These are phyloP conservation scores for Dendrobium huoshanense DNA, from an alignment of 106 monocot genomes.

Conservation along the genomic window DNA sequence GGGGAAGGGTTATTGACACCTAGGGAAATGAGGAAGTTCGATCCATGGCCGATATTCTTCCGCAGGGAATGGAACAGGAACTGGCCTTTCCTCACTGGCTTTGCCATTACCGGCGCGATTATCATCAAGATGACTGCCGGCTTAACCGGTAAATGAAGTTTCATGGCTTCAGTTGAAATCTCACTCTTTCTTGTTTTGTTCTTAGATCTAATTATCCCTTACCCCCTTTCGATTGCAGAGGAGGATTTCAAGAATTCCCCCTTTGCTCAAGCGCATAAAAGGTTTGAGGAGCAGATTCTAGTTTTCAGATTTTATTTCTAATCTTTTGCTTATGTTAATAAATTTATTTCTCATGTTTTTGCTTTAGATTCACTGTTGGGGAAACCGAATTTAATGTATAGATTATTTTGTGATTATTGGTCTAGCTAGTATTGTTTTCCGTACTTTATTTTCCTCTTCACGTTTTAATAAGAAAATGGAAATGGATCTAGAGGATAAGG, in stretches of 20 bases:
- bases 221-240: conserved; percentile 31
- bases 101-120: conserved; percentile 77
- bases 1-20: background rate
- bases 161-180: background rate
- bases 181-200: background rate
- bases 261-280: conserved; percentile 67
- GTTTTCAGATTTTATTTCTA: background rate
- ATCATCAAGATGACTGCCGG: conserved; percentile 68
- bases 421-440: background rate
- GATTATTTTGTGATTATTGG: background rate
- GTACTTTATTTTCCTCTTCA: background rate
- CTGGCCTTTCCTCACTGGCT: conserved; percentile 92
- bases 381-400: background rate
- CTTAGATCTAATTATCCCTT: background rate
- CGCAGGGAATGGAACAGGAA: conserved; percentile 61
- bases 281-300: conserved; percentile 10
- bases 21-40: conserved; percentile 57
- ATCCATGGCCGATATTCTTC: conserved; percentile 98
- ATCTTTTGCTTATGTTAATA: background rate
- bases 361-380: background rate
- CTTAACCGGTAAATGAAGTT: conserved; percentile 44
- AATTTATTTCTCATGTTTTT: background rate
- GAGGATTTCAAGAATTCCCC: conserved; percentile 80
- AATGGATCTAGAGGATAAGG: background rate
- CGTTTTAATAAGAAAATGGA: background rate